Percentiles rank a stretch among this genome's conserved stretches.
These are phyloP conservation scores for Trichoderma sp. DNA, from an alignment of 2,329 filamentous ascomycete genomes.

Conservation along the genomic window DNA sequence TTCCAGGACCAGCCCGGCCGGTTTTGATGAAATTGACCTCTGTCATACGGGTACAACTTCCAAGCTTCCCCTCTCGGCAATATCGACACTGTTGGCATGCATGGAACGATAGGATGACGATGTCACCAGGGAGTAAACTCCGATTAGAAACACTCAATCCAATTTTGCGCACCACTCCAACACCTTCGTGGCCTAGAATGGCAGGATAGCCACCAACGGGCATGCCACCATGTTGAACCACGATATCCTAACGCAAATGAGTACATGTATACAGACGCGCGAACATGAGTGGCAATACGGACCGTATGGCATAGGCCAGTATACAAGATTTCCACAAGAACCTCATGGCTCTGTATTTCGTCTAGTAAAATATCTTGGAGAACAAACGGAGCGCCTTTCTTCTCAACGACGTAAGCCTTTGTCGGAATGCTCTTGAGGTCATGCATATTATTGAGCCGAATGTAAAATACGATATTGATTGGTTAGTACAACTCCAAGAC, in stretches of 20 bases:
- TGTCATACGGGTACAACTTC: neutral
- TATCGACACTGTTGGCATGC: neutral
- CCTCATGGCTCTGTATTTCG: neutral
- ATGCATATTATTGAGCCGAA: neutral
- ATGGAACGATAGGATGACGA: neutral
- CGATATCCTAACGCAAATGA: neutral
- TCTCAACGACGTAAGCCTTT: neutral
- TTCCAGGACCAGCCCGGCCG: neutral
- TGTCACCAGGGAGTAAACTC: neutral
- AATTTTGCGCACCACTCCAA: neutral
- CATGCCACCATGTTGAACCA: neutral
- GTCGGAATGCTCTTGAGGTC: neutral
- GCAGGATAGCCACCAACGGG: neutral
- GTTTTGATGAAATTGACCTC: neutral
- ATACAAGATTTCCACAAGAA: neutral
- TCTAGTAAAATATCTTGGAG: neutral
- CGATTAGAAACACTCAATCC: neutral
- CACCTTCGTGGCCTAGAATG: neutral
- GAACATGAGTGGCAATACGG: neutral
- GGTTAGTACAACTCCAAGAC: neutral
- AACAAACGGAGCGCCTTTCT: neutral
- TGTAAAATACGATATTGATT: neutral
- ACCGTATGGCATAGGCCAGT: neutral
- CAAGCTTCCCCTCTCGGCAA: neutral
- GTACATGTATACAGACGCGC: neutral